Percentiles rank a stretch among this genome's conserved stretches.
phyloP scores from a whole-genome alignment of 306 rosid genomes.

The Rosa lucieae region DNA sequence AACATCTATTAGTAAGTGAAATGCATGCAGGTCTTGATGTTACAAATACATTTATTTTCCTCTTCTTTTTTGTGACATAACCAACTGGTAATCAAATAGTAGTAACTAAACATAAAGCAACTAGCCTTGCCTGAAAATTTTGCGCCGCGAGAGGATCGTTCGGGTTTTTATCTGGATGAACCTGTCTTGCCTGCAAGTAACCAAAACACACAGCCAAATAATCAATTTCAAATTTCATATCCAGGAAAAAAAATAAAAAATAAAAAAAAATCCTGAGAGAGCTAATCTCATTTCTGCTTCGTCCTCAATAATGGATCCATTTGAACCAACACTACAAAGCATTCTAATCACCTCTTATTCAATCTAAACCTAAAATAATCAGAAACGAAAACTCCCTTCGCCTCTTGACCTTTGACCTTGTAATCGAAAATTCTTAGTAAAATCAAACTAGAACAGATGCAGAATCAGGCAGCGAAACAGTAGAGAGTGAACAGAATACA shows the following conservation, averaged over 20 bases:
- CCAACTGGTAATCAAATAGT: not conserved
- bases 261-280: not conserved
- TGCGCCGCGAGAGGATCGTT: slow-evolving; percentile 95
- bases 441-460: not conserved
- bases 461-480: not conserved
- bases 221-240: not conserved
- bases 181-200: slow-evolving; percentile 85
- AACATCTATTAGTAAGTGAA: not conserved
- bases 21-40: not conserved
- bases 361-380: no score
- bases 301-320: not conserved
- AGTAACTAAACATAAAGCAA: not conserved
- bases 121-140: slow-evolving; percentile 74
- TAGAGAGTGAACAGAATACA: not conserved
- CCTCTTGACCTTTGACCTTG: no score
- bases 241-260: not conserved
- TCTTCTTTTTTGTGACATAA: not conserved
- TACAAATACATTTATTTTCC: not conserved
- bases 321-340: not conserved
- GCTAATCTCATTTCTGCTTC: not conserved
- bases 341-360: no score
- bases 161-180: slow-evolving; percentile 98
- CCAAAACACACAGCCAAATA: not conserved
- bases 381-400: no score
- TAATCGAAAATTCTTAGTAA: not conserved